These are phyloP conservation scores for Amanita fuliginea DNA, from an alignment of 768 basidiomycete species.

Conservation along the genomic window DNA sequence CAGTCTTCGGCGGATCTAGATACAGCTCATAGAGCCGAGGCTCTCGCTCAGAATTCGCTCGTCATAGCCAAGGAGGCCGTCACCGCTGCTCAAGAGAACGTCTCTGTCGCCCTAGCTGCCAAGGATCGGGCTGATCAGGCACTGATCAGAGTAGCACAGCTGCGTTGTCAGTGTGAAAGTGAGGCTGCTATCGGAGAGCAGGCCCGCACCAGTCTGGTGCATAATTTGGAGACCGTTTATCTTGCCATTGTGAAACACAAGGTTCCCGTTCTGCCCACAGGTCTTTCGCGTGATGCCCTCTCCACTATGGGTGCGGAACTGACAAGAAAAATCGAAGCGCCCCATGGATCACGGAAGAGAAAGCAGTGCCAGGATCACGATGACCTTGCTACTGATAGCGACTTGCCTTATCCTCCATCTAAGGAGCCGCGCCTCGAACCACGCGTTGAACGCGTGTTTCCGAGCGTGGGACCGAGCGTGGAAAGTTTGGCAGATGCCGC, in stretches of 20 bases:
- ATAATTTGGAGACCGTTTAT: neutral
- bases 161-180: neutral
- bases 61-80: constrained; percentile 17
- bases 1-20: constrained; percentile 14
- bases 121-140: neutral
- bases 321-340: neutral
- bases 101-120: constrained; percentile 10
- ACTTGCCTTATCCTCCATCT: neutral
- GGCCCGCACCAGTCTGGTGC: neutral
- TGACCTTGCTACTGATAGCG: neutral
- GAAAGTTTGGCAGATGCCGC: constrained; percentile 4
- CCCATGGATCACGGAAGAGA: neutral
- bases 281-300: neutral
- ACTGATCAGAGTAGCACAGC: neutral
- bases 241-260: neutral
- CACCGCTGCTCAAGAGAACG: neutral
- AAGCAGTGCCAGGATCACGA: neutral
- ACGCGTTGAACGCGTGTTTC: neutral
- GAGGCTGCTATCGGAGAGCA: constrained; percentile 8
- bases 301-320: neutral
- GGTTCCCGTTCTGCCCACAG: neutral
- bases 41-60: constrained; percentile 20
- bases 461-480: neutral
- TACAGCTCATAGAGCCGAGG: constrained; percentile 16
- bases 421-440: neutral